phyloP scores from a whole-genome alignment of 148 eudicot species.

The Camellia sinensis region DNA sequence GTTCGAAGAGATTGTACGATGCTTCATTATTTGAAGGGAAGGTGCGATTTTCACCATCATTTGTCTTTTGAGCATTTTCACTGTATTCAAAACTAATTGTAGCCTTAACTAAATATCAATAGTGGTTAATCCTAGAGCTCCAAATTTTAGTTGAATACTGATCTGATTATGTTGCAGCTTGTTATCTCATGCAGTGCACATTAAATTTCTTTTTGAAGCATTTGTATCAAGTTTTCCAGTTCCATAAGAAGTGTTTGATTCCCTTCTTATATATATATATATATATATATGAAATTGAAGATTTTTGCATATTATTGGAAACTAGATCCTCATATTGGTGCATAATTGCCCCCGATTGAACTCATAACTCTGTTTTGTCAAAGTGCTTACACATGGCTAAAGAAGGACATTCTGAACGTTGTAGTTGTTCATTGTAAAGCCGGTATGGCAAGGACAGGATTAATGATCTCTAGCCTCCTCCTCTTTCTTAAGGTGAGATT shows the following conservation, averaged over 20 bases:
- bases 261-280: too few species aligned
- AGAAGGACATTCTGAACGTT: slow-evolving; percentile 80
- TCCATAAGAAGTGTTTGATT: too few species aligned
- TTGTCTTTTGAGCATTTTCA: slow-evolving; percentile 2
- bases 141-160: too few species aligned
- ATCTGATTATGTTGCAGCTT: too few species aligned
- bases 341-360: slow-evolving; percentile 93
- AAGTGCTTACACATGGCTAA: slow-evolving; percentile 91
- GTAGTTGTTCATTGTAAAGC: slow-evolving; percentile 97
- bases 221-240: too few species aligned
- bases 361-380: slow-evolving; percentile 75
- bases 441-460: slow-evolving; percentile 93
- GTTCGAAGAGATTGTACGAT: slow-evolving; percentile 90
- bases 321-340: too few species aligned
- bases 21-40: slow-evolving; percentile 90
- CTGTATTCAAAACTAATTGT: not conserved
- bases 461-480: slow-evolving; percentile 91
- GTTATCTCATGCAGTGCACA: too few species aligned
- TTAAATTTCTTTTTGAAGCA: too few species aligned
- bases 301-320: too few species aligned
- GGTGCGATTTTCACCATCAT: slow-evolving; percentile 40
- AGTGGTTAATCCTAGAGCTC: not conserved
- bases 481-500: slow-evolving; percentile 71
- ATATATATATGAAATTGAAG: too few species aligned
- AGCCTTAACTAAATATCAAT: not conserved